Conservation (phyloP, 2,329 filamentous ascomycete genomes). For the Pseudocercospora crystallina region DNA sequence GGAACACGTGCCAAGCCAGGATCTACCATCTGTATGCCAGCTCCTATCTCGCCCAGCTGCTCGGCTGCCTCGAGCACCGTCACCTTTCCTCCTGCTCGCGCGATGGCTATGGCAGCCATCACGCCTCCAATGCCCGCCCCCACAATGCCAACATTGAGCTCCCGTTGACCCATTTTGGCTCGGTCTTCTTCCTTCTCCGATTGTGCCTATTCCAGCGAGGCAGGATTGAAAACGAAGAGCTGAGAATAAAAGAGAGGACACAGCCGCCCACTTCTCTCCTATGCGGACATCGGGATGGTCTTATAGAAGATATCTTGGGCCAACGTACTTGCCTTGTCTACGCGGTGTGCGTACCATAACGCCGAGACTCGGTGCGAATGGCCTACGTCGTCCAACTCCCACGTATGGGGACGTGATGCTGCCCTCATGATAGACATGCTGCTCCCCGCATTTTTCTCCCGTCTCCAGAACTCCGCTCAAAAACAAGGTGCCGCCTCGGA, state of each 20-base stretch:
- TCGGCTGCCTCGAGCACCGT: constrained; percentile 42
- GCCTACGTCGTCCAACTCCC: too few relatives aligned
- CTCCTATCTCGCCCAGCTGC: constrained; percentile 38
- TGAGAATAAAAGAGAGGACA: neutral
- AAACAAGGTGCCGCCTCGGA: constrained; percentile 6
- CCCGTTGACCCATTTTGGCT: constrained; percentile 9
- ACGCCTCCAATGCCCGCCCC: constrained; percentile 43
- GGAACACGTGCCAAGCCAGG: constrained; percentile 31
- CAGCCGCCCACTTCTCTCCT: too few relatives aligned
- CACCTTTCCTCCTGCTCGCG: constrained; percentile 36
- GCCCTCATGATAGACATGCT: neutral
- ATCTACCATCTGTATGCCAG: constrained; percentile 31
- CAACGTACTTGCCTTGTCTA: too few relatives aligned
- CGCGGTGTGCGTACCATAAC: too few relatives aligned
- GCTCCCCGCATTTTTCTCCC: neutral
- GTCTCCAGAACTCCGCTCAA: neutral
- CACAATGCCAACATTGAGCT: constrained; percentile 28
- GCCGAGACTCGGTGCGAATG: too few relatives aligned
- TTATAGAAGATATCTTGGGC: too few relatives aligned
- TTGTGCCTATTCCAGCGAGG: too few relatives aligned
- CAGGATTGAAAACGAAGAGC: neutral
- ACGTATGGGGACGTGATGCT: too few relatives aligned
- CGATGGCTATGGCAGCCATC: constrained; percentile 42
- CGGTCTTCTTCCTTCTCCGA: too few relatives aligned
- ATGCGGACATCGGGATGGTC: too few relatives aligned